Conservation (phyloP, 495 filamentous ascomycete genomes). For the Glonium stellatum region DNA sequence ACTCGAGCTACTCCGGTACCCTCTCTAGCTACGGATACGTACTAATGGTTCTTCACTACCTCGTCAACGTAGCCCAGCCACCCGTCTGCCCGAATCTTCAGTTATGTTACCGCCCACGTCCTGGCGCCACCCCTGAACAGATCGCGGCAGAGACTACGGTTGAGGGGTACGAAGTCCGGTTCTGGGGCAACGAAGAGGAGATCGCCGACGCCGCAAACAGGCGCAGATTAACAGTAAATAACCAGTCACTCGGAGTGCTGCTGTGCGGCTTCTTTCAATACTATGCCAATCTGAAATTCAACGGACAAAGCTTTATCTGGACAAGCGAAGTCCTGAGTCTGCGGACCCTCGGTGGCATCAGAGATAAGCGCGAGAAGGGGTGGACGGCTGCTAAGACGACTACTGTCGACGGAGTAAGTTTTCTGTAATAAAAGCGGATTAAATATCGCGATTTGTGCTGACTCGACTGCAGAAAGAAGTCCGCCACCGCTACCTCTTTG, state of each 20-base stretch:
- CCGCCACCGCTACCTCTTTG: conserved; percentile 71
- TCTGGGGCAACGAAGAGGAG: conserved; percentile 60
- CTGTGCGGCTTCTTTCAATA: conserved; percentile 77
- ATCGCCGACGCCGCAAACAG: conserved; percentile 47
- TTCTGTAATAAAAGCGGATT: too few relatives aligned
- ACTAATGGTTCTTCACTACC: conserved; percentile 88
- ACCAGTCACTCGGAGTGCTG: conserved; percentile 54
- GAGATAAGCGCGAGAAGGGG: conserved; percentile 64
- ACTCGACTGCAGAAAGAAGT: conserved; percentile 46
- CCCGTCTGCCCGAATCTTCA: conserved; percentile 79
- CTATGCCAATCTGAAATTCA: conserved; percentile 49
- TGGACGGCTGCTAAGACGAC: conserved; percentile 66
- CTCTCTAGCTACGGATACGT: conserved; percentile 82
- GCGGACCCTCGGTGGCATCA: conserved; percentile 58
- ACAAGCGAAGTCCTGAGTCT: conserved; percentile 62
- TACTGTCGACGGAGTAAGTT: conserved; percentile 24
- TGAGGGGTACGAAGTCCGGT: conserved; percentile 55
- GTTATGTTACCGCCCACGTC: conserved; percentile 31
- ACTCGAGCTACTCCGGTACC: conserved; percentile 72
- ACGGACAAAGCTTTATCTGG: conserved; percentile 61
- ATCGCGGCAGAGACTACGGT: conserved; percentile 34
- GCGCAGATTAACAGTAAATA: conserved; percentile 52
- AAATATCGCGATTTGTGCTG: too few relatives aligned
- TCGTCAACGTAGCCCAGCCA: conserved; percentile 68
- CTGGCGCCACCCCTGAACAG: conserved; percentile 32